Base-by-base conservation (phyloP, 192 early-diverging fungal genomes). In the Entrophospora sp. region DNA sequence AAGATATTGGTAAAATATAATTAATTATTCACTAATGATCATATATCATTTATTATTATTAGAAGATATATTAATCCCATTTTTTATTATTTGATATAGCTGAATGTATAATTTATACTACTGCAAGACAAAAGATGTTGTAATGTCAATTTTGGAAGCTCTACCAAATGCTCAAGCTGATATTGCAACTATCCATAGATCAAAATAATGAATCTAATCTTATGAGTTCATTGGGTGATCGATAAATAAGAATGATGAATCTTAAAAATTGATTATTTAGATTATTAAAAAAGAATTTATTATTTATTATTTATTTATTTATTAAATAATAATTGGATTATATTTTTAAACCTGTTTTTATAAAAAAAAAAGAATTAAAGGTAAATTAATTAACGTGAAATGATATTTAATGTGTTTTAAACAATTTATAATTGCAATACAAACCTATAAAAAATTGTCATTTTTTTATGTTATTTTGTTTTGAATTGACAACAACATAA, bases 21-120 rank as follows among this genome's bases (percentile, higher is more conserved):
- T 58, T 58, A 38, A 38, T 58, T 24, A 16, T 24, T 13, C 4
- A 25, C 3, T 2, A 9, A 24, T 28, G n/a, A 3, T 37, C 37
- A 27, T 25, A 36, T 58, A 24, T n/a, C 10, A n/a, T n/a, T n/a
- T n/a, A n/a, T n/a, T n/a, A n/a, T n/a, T n/a, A n/a, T n/a, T n/a
- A n/a, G n/a, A n/a, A n/a, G n/a, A 37, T 12, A 24, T 37, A 12
- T 12, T 14, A 1, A 32, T 55, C n/a, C n/a, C 0, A 31, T 13
- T 55, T 55, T 36, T 34, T 22, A 12, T 24, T 12, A 24, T 24
- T 38, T 61, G 44, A 51, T 38, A 61, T 73, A 69, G 85, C 84
- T 30, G 88, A 92, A 66, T 77, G 84, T 5, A 78, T 92, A 8
- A 84, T 92, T 9, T 96, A 92, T 77, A 83, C 86, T 14, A 89